Conservation (phyloP, 768 basidiomycete species). For the Boletus tylopilopsis region DNA sequence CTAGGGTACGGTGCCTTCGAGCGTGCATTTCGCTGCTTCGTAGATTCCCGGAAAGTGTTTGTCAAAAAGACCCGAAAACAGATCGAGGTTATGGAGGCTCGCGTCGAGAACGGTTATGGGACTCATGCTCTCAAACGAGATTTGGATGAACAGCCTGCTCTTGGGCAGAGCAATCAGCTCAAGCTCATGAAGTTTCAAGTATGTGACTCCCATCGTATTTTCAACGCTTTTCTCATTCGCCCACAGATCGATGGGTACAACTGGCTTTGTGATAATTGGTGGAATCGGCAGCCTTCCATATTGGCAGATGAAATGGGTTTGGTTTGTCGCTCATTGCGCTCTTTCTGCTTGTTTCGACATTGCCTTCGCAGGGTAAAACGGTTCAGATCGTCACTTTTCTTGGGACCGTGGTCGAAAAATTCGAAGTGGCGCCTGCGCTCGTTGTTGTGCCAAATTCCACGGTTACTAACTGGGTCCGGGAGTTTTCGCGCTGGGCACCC, state of each 20-base stretch:
- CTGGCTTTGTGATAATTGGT: conserved; percentile 88
- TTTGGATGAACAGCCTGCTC: conserved; percentile 48
- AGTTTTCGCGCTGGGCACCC: conserved; percentile 78
- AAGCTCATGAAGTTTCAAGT: conserved; percentile 90
- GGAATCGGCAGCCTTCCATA: conserved; percentile 78
- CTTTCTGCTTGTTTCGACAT: conserved; percentile 4
- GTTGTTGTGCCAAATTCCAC: conserved; percentile 97
- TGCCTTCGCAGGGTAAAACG: conserved; percentile 70
- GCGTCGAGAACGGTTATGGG: conserved; percentile 55
- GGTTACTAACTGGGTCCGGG: conserved; percentile 92
- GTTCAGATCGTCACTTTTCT: conserved; percentile 88
- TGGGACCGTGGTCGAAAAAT: conserved; percentile 54
- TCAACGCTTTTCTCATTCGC: conserved; percentile 4
- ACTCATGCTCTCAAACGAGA: conserved; percentile 41
- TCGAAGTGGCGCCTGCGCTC: conserved; percentile 70
- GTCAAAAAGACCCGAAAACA: conserved; percentile 48
- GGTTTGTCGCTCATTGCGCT: conserved; percentile 37
- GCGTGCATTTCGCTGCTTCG: conserved; percentile 61
- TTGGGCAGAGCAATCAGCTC: conserved; percentile 62
- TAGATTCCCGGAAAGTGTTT: conserved; percentile 56
- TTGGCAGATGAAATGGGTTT: conserved; percentile 98
- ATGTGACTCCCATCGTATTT: conserved; percentile 18
- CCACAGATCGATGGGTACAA: conserved; percentile 73
- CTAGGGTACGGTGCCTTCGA: conserved; percentile 60
- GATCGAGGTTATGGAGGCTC: conserved; percentile 44